A percentile compares a stretch with the other conserved stretches of the same genome.
Evolutionary conservation across 176 grass and related monocot genomes (phyloP).

Genomic region (Puya raimondii): DNA sequence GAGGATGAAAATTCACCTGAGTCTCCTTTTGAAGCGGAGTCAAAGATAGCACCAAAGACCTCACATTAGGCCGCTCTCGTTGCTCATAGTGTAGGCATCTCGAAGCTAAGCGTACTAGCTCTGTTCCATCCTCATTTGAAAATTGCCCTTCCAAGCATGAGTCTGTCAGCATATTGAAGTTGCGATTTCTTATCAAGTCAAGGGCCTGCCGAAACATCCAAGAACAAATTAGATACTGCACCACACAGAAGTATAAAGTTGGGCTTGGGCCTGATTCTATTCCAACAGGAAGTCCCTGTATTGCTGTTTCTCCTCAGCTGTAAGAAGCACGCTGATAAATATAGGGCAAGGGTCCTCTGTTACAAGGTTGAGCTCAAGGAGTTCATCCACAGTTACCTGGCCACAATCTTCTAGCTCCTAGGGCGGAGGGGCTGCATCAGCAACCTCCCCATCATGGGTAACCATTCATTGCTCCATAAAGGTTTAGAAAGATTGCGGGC

Average conservation of each 20-base stretch:
- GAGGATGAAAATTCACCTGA: conserved; percentile 44
- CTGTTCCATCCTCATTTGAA: conserved; percentile 93
- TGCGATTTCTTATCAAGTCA: conserved; percentile 91
- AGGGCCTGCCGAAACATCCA: conserved; percentile 54
- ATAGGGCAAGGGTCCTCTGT: too few relatives aligned
- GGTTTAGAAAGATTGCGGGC: too few relatives aligned
- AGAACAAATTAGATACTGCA: neutral
- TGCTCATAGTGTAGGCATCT: conserved; percentile 95
- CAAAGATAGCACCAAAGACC: conserved; percentile 75
- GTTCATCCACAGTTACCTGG: too few relatives aligned
- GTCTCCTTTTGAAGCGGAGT: conserved; percentile 75
- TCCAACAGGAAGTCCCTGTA: too few relatives aligned
- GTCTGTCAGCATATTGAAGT: conserved; percentile 97
- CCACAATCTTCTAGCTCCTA: too few relatives aligned
- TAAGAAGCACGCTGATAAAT: too few relatives aligned
- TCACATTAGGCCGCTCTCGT: conserved; percentile 87
- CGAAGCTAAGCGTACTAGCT: conserved; percentile 91
- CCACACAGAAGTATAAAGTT: neutral
- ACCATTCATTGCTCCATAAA: too few relatives aligned
- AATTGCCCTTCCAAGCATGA: conserved; percentile 95
- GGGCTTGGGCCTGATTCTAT: too few relatives aligned
- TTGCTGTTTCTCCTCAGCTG: too few relatives aligned
- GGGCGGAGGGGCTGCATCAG: too few relatives aligned
- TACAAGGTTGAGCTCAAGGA: too few relatives aligned
- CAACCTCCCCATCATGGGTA: too few relatives aligned